These are phyloP conservation scores for Polyporus tsugae DNA, from an alignment of 1,284 basidiomycete genomes.

Conservation along the genomic window DNA sequence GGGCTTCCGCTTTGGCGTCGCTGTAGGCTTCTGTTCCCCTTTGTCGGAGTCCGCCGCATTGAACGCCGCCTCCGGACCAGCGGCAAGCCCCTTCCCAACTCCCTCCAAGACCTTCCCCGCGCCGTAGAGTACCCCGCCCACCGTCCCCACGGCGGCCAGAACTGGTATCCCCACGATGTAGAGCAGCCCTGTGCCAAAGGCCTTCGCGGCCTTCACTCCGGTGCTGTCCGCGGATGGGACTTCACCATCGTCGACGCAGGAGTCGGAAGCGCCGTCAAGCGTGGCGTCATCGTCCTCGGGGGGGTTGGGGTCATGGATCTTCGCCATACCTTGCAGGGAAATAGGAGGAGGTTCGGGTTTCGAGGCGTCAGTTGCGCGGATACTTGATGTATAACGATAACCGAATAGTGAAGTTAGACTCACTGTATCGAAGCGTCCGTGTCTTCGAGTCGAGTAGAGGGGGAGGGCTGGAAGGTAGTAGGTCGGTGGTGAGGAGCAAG, in stretches of 20 bases:
- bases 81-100: slow-evolving; percentile 11
- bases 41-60: neutral
- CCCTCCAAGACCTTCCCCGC: slow-evolving; percentile 25
- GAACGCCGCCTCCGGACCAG: slow-evolving; percentile 16
- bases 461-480: neutral
- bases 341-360: neutral
- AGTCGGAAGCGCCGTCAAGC: slow-evolving; percentile 1
- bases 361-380: no score
- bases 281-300: neutral
- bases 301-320: neutral
- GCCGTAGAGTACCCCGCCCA: slow-evolving; percentile 1
- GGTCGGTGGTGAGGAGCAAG: neutral
- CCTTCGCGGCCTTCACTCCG: slow-evolving; percentile 8
- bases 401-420: neutral
- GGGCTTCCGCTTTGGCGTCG: neutral
- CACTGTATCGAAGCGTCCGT: neutral
- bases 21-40: neutral
- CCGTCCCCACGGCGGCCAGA: neutral
- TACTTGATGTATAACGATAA: no score
- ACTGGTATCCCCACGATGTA: slow-evolving; percentile 17
- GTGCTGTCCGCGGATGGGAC: neutral
- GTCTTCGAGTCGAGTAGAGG: neutral
- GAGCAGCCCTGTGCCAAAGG: slow-evolving; percentile 7
- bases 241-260: neutral
- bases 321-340: neutral